Base-by-base conservation (phyloP, 306 rosid species). In the Crataegus laevigata region DNA sequence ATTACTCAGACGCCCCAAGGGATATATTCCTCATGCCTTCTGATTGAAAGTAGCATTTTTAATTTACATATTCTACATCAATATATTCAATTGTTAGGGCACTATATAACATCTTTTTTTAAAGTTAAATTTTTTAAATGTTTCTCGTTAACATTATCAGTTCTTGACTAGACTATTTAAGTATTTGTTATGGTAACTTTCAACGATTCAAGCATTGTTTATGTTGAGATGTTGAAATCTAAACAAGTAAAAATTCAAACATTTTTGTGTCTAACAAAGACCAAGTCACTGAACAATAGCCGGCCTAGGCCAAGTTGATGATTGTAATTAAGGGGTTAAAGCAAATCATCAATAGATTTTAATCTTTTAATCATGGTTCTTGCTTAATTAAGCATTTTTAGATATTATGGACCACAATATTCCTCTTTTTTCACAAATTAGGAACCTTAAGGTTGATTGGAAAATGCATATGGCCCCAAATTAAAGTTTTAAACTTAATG, bases 321-420 rank as follows among this genome's bases (percentile, higher is more conserved):
- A 50, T 6, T 17, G 21, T 5, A 15, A 50, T 7, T 2, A 73
- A 59, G 38, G 32, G 57, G 26, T 40, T 59, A 47, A 58, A 9
- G 68, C 6, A 72, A 17, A 36, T 32, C 47, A 30, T 15, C 34
- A 15, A 36, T 36, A 24, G 54, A 19, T 26, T 17, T 60, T 24
- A n/a, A 17, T 72, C 43, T 68, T 73, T 61, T 42, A 52, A 74
- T 61, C 76, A 30, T 69, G 79, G 60, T 65, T 72, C 72, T 62
- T 38, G 24, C 29, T 68, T 58, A 18, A 60, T 50, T 32, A 26
- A 28, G 57, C 40, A 3, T 26, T 73, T 40, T 26, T 13, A 9
- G 30, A 38, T 57, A 42, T 11, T 59, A 19, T 72, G 59, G 12
- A 42, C 32, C 69, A 43, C 57, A 64, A 54, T 30, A 50, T 50